These are phyloP conservation scores for Cladophialophora bantiana DNA, from an alignment of 2,329 filamentous ascomycete species.

Conservation along the genomic window DNA sequence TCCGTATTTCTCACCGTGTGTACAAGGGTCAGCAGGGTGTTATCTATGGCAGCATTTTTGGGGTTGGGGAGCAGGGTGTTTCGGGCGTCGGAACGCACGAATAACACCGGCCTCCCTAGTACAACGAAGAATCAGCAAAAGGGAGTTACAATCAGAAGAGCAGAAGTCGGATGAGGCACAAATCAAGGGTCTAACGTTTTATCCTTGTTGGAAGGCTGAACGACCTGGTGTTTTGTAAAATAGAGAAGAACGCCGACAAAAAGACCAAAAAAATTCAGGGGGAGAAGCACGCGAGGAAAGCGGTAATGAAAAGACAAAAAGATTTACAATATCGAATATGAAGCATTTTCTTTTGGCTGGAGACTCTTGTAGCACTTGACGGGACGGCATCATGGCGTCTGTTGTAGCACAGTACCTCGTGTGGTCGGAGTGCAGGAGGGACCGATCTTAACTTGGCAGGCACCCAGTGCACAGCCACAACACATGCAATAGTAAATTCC, in stretches of 20 bases:
- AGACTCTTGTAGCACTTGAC: background rate
- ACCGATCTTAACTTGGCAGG: background rate
- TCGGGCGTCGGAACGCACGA: conserved; percentile 13
- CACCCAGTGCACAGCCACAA: conserved; percentile 16
- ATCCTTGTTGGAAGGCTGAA: conserved; percentile 4
- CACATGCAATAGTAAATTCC: background rate
- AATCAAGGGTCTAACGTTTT: background rate
- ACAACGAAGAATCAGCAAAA: conserved; percentile 20
- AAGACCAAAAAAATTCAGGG: conserved; percentile 20
- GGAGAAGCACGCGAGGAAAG: conserved; percentile 13
- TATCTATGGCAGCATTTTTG: conserved; percentile 30
- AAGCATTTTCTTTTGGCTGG: background rate
- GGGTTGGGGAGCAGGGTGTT: conserved; percentile 33
- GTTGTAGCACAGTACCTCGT: background rate
- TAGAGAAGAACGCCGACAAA: conserved; percentile 17
- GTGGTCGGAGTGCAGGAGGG: background rate
- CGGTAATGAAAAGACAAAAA: conserved; percentile 23
- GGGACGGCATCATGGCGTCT: background rate
- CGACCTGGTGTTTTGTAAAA: conserved; percentile 26
- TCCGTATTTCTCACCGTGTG: conserved; percentile 22
- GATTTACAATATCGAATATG: conserved; percentile 1
- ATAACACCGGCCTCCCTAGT: conserved; percentile 13
- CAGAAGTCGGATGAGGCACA: background rate
- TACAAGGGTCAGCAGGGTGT: conserved; percentile 33
- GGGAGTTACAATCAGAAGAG: conserved; percentile 11